Evolutionary conservation across 2,329 filamentous ascomycete genomes (phyloP).

Genomic region (Parastagonospora avenae): DNA sequence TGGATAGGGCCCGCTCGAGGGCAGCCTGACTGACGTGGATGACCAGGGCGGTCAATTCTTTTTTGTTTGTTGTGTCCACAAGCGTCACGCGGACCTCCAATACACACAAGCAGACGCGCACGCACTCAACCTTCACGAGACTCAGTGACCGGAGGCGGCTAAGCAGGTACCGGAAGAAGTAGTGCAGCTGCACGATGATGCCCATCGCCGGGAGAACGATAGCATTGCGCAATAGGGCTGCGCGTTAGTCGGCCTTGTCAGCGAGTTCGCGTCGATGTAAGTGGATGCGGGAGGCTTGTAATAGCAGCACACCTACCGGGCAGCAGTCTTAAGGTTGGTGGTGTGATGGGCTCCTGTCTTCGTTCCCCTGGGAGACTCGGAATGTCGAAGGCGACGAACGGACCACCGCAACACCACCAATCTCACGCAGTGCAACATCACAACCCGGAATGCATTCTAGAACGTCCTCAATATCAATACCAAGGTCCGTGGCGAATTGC

Average conservation of each 20-base stretch:
- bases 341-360: background rate
- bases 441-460: background rate
- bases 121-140: constrained; percentile 11
- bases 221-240: constrained; percentile 5
- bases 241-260: background rate
- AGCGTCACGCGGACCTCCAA: constrained; percentile 14
- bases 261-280: background rate
- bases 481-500: too few relatives aligned
- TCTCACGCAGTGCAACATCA: background rate
- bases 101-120: constrained; percentile 9
- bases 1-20: constrained; percentile 7
- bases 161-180: constrained; percentile 5
- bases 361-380: background rate
- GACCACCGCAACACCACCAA: background rate
- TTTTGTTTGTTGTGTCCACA: constrained; percentile 4
- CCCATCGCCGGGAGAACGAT: constrained; percentile 11
- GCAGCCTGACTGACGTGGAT: constrained; percentile 5
- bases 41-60: constrained; percentile 1
- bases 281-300: background rate
- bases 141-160: constrained; percentile 7
- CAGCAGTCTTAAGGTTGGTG: background rate
- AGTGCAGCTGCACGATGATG: constrained; percentile 10
- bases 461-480: background rate
- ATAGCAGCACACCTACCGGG: too few relatives aligned
- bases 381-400: background rate